Conservation (phyloP, 2,329 filamentous ascomycete genomes). For the Aspergillus aculeatus region DNA sequence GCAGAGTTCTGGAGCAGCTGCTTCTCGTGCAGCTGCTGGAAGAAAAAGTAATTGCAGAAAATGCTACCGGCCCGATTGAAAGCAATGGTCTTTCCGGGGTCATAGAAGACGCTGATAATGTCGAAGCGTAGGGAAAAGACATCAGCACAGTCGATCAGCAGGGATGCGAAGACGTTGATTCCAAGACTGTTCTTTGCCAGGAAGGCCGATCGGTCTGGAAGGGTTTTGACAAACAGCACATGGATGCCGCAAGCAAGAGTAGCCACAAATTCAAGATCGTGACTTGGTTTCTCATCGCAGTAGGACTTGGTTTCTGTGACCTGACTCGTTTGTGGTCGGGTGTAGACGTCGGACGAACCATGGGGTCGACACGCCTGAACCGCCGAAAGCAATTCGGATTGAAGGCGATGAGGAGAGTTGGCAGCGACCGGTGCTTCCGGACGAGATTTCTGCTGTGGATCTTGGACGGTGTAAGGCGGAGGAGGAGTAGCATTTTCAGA, state of each 20-base stretch:
- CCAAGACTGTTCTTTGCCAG: slow-evolving; percentile 59
- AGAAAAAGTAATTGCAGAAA: slow-evolving; percentile 92
- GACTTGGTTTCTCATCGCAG: slow-evolving; percentile 73
- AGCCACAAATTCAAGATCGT: slow-evolving; percentile 70
- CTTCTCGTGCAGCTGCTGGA: slow-evolving; percentile 70
- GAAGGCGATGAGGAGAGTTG: slow-evolving; percentile 42
- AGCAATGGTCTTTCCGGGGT: slow-evolving; percentile 76
- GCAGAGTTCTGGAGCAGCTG: slow-evolving; percentile 42
- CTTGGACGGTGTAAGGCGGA: slow-evolving; percentile 41
- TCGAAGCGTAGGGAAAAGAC: slow-evolving; percentile 70
- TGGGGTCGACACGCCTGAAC: slow-evolving; percentile 76
- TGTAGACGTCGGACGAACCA: slow-evolving; percentile 71
- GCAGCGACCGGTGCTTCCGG: slow-evolving; percentile 33
- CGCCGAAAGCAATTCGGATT: slow-evolving; percentile 65
- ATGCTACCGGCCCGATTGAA: slow-evolving; percentile 87
- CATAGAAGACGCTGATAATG: slow-evolving; percentile 83
- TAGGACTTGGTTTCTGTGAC: slow-evolving; percentile 83
- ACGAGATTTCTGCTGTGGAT: slow-evolving; percentile 31
- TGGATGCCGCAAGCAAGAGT: slow-evolving; percentile 70
- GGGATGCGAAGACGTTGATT: slow-evolving; percentile 66
- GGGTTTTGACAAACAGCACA: slow-evolving; percentile 65
- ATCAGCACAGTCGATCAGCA: slow-evolving; percentile 67
- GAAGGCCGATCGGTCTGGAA: slow-evolving; percentile 56
- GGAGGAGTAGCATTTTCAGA: slow-evolving; percentile 30
- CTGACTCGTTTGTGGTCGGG: slow-evolving; percentile 66